Evolutionary conservation across 371 early-diverging fungal genomes (phyloP).

Genomic region (Mortierella sp.): DNA sequence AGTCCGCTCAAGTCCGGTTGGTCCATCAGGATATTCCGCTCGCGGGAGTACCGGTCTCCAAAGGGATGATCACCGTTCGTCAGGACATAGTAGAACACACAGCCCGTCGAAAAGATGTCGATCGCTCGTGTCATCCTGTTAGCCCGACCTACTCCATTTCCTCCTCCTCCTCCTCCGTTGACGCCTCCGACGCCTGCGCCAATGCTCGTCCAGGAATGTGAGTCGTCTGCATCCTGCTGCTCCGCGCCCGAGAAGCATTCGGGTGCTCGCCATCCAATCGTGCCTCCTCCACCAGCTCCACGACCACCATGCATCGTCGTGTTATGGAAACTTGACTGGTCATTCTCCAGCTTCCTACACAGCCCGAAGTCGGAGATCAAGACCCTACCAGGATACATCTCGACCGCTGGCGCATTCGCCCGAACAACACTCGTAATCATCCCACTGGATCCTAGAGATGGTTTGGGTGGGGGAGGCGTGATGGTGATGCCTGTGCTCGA

Average conservation of each 20-base stretch:
- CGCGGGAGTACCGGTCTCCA: constrained; percentile 90
- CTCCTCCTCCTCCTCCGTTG: constrained; percentile 21
- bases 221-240: constrained; percentile 27
- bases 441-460: constrained; percentile 43
- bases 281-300: constrained; percentile 81
- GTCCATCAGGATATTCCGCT: constrained; percentile 87
- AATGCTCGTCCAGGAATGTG: constrained; percentile 28
- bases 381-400: constrained; percentile 68
- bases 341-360: constrained; percentile 93
- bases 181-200: constrained; percentile 31
- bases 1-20: constrained; percentile 77
- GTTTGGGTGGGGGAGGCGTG: constrained; percentile 23
- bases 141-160: constrained; percentile 21
- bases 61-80: constrained; percentile 95
- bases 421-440: constrained; percentile 57
- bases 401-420: constrained; percentile 43
- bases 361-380: constrained; percentile 98
- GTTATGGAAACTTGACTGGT: constrained; percentile 94
- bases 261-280: constrained; percentile 98
- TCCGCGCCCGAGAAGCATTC: constrained; percentile 74
- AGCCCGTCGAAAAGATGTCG: constrained; percentile 97
- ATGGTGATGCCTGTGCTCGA: constrained; percentile 15
- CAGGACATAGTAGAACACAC: constrained; percentile 93
- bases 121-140: constrained; percentile 87
- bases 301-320: constrained; percentile 69